Evolutionary conservation across 306 rosid species (phyloP), one percentile per base, ranked within the genome.

Genomic region (Trifolium repens): DNA sequence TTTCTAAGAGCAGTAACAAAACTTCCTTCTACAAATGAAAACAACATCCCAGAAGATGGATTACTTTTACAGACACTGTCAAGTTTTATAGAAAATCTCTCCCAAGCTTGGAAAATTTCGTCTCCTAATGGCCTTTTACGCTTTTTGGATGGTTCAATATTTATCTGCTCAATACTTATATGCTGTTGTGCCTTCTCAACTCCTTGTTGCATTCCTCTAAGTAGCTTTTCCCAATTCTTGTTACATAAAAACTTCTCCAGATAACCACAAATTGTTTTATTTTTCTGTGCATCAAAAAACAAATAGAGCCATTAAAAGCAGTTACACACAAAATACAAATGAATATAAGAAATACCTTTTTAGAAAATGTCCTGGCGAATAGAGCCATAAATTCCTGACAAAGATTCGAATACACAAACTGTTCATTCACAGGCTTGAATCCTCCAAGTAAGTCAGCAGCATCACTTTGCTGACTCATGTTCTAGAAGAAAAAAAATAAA

Each of bases 391-490:
- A 94, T 81, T 94, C 93, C 52, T 55, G 79, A 78, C 79, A 88
- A 47, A 91, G 89, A 17, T 89, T 80, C 39, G 67, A 39, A 78
- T 83, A 91, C 52, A 87, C 70, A 53, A 83, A 85, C 66, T 79
- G 86, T 24, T 90, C 88, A 81, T 87, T 88, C 78, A 84, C 77
- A 54, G 98, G 98, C 85, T 91, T 94, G 82, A 82, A 94, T 37
- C 98, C 98, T 67, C 98, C 98, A 27, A 94, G 71, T 73, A 94
- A 75, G 75, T 94, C 97, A 16, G 96, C 86, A 81, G 87, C 88
- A 75, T 94, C 98, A 79, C 96, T 94, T 81, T 94, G 98, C 84
- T 94, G 98, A 77, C 98, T 94, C 74, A 94, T 83, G 84, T 94
- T 94, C 98, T 94, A 87, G 64, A 80, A 69, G 69, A n/a, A 13